Percentiles rank a stretch among this genome's conserved stretches.
Conservation (phyloP, 1,139 yeast genomes). For the Geotrichum citri-aurantii region DNA sequence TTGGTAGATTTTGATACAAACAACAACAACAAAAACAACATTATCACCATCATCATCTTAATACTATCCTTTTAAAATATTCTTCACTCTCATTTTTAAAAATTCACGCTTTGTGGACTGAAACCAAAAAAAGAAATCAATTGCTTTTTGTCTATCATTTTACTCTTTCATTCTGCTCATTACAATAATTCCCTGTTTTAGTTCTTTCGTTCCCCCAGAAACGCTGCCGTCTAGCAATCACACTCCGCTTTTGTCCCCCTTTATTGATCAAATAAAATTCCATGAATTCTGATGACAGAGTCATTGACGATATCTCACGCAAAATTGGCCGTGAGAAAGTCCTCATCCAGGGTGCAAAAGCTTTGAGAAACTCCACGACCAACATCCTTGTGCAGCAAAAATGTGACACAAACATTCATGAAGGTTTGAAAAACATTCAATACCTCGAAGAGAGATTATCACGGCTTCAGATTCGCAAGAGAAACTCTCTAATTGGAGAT, state of each 20-base stretch:
- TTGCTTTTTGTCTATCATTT: not conserved
- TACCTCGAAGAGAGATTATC: slow-evolving; percentile 74
- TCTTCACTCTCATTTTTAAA: not conserved
- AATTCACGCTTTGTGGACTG: not conserved
- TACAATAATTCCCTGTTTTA: not conserved
- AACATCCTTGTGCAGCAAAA: slow-evolving; percentile 81
- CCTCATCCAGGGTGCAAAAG: slow-evolving; percentile 80
- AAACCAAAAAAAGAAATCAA: not conserved
- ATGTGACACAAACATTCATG: slow-evolving; percentile 85
- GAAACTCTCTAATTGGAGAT: slow-evolving; percentile 11
- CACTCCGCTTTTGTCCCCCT: not conserved
- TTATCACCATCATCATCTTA: not conserved
- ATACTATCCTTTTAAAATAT: not conserved
- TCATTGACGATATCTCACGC: slow-evolving; percentile 57
- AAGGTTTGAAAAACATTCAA: slow-evolving; percentile 84
- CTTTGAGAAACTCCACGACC: slow-evolving; percentile 67
- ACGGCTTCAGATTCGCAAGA: slow-evolving; percentile 46
- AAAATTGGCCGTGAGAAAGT: slow-evolving; percentile 86
- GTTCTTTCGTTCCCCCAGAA: not conserved
- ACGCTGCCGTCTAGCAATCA: not conserved
- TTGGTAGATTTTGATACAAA: not conserved
- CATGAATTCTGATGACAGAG: slow-evolving; percentile 23
- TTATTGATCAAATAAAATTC: not conserved
- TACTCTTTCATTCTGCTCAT: not conserved
- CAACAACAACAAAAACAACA: not conserved